These are phyloP conservation scores for Scutellaria barbata DNA, from an alignment of 257 asterid species.

Conservation along the genomic window DNA sequence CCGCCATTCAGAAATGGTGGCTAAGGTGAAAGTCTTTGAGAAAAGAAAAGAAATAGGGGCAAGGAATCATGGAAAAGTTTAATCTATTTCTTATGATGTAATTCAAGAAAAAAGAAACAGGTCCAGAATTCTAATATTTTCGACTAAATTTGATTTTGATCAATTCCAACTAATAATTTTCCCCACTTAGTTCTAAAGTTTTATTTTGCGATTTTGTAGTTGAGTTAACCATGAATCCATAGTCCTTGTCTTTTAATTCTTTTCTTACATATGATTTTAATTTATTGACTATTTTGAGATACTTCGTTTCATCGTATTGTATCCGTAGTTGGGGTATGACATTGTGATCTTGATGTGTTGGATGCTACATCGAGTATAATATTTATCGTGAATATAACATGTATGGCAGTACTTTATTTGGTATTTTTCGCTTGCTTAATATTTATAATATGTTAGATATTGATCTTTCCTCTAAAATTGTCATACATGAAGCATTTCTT, in stretches of 20 bases:
- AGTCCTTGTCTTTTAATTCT: background rate
- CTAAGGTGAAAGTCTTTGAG: conserved; percentile 47
- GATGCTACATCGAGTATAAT: too few relatives aligned
- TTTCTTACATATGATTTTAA: too few relatives aligned
- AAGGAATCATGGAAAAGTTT: background rate
- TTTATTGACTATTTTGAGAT: too few relatives aligned
- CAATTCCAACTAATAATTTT: conserved; percentile 27
- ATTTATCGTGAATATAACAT: too few relatives aligned
- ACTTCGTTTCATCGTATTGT: too few relatives aligned
- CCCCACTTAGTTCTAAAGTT: conserved; percentile 1
- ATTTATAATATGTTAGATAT: too few relatives aligned
- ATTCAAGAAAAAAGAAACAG: background rate
- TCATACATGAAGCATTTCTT: too few relatives aligned
- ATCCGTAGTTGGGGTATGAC: too few relatives aligned
- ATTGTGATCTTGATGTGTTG: too few relatives aligned
- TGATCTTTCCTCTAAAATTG: too few relatives aligned
- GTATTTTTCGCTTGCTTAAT: too few relatives aligned
- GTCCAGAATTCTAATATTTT: conserved; percentile 17
- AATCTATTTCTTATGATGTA: background rate
- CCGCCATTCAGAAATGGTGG: conserved; percentile 75
- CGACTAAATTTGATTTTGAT: conserved; percentile 9
- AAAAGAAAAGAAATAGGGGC: background rate
- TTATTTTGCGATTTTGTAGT: background rate
- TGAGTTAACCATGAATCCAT: background rate
- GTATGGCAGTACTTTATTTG: too few relatives aligned